Percentiles rank a stretch among this genome's conserved stretches.
Evolutionary conservation across 2,329 filamentous ascomycete genomes (phyloP).

Genomic region (Xylaria arbuscula): DNA sequence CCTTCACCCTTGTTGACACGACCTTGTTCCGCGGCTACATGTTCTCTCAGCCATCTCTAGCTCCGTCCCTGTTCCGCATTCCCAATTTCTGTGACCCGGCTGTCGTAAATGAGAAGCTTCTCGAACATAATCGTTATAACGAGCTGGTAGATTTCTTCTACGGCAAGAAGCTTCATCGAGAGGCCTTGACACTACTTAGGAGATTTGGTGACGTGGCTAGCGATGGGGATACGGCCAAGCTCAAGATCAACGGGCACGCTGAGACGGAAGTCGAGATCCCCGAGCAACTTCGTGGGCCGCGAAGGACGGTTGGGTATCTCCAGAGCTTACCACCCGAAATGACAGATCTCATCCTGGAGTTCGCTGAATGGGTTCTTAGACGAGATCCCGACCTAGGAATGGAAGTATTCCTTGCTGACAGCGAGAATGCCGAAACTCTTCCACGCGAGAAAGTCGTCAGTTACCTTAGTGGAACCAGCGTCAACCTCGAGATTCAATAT

Average conservation of each 20-base stretch:
- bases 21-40: slow-evolving; percentile 95
- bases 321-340: slow-evolving; percentile 87
- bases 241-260: slow-evolving; percentile 43
- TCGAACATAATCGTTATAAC: slow-evolving; percentile 88
- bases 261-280: slow-evolving; percentile 49
- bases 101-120: slow-evolving; percentile 91
- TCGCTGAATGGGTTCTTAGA: slow-evolving; percentile 86
- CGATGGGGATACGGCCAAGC: slow-evolving; percentile 54
- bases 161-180: slow-evolving; percentile 90
- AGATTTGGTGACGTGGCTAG: slow-evolving; percentile 72
- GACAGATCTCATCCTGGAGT: slow-evolving; percentile 91
- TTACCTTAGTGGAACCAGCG: slow-evolving; percentile 78
- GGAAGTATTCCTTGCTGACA: slow-evolving; percentile 93
- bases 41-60: slow-evolving; percentile 86
- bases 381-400: slow-evolving; percentile 80
- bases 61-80: slow-evolving; percentile 90
- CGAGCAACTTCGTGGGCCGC: slow-evolving; percentile 76
- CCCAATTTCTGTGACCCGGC: slow-evolving; percentile 97
- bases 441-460: slow-evolving; percentile 79
- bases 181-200: slow-evolving; percentile 83
- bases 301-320: slow-evolving; percentile 87
- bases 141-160: slow-evolving; percentile 98
- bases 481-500: slow-evolving; percentile 80
- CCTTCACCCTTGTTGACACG: slow-evolving; percentile 89
- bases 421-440: slow-evolving; percentile 91